Evolutionary conservation across 352 stramenopile species (phyloP), one percentile per base, ranked within the genome.

Genomic region (Phytopythium boreale): DNA sequence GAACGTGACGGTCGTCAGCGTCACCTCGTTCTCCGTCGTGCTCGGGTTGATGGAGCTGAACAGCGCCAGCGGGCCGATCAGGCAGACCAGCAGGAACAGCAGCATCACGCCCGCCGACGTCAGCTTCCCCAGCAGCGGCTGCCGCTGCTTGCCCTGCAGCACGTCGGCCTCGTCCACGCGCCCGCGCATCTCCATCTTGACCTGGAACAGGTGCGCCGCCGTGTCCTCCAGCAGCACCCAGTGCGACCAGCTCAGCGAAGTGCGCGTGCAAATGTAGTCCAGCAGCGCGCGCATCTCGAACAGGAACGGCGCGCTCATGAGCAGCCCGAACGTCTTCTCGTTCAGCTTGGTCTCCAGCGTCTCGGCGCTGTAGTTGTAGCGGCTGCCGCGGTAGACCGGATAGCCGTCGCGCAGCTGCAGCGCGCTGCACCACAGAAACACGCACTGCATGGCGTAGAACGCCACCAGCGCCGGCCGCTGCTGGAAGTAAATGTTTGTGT

Each of bases 41-140:
- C 83, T 93, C 6, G 88, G 88, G 61, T 96, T 96, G 26, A 89
- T 88, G 17, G 88, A 95, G 57, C 88, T 95, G 69, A 96, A 96
- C 29, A 96, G 76, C 24, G 86, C 78, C 39, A 96, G 63, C 4
- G 88, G 88, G 0, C 79, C 87, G 5, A 96, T 66, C 34, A 96
- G 66, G 71, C 88, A 96, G 2, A 95, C 50, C 11, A 95, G 59
- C 29, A 96, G 59, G 31, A 91, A 82, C 9, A 93, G 67, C 55
- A 96, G 69, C 83, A 93, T 93, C 1, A 95, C 59, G 43, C 88
- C 88, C 0, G 88, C 88, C 1, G 76, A 84, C 44, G 73, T 70
- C n/a, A 96, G 56, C 62, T 96, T 96, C 34, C 64, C 70, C 17
- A 59, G 56, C 29, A 89, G 63, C 6, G 88, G 86, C 62, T 96